Evolutionary conservation across 305 asterid species (phyloP).

Genomic region (Fraxinus platypoda): DNA sequence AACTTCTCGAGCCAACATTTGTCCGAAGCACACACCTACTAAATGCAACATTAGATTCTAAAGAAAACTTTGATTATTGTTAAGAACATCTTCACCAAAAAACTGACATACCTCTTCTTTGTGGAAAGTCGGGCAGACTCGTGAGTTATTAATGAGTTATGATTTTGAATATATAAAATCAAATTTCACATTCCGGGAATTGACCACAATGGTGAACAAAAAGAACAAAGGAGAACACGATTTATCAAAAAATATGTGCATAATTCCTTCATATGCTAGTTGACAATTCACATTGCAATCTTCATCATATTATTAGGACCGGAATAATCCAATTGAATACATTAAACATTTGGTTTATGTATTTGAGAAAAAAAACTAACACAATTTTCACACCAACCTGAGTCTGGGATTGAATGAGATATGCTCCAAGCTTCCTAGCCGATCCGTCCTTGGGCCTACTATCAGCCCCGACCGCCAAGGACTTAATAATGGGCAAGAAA

Average conservation of each 20-base stretch:
- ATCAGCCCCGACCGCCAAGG: constrained; percentile 54
- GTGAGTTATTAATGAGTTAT: too few species aligned
- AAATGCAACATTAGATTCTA: too few species aligned
- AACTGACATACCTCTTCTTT: too few species aligned
- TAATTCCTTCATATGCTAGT: not conserved
- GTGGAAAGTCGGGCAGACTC: too few species aligned
- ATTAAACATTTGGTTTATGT: not conserved
- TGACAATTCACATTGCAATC: not conserved
- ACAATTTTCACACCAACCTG: constrained; percentile 46
- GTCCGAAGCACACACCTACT: too few species aligned
- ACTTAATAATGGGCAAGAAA: constrained; percentile 79
- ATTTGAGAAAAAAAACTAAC: not conserved
- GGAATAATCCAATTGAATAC: not conserved
- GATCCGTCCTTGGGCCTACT: constrained; percentile 67
- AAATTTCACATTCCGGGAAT: too few species aligned
- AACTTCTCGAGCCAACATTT: too few species aligned
- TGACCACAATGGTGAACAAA: too few species aligned
- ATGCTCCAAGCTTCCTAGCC: constrained; percentile 74
- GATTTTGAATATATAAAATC: too few species aligned
- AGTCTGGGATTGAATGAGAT: constrained; percentile 65
- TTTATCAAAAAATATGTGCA: not conserved
- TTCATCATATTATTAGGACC: not conserved
- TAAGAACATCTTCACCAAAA: too few species aligned
- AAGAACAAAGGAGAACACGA: not conserved
- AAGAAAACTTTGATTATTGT: too few species aligned